These are phyloP conservation scores for Hawksworthiomyces lignivorus DNA, from an alignment of 2,329 filamentous ascomycete species.

Conservation along the genomic window DNA sequence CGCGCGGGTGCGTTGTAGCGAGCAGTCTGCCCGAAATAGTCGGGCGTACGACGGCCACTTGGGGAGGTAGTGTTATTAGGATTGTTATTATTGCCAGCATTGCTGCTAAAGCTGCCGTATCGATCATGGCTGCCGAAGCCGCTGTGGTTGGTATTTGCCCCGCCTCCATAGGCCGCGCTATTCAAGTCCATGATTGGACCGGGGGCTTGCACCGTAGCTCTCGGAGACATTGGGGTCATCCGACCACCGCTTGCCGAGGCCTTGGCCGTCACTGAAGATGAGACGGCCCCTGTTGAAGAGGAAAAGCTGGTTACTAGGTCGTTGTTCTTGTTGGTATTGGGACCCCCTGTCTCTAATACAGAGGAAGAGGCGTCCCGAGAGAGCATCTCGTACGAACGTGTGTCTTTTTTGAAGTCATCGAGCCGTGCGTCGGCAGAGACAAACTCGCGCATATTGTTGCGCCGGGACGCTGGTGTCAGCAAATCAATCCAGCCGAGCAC, in stretches of 20 bases:
- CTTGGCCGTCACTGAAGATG: slow-evolving; percentile 1
- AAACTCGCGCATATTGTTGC: slow-evolving; percentile 63
- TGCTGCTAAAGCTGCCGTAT: slow-evolving; percentile 9
- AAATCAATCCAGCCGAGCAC: slow-evolving; percentile 73
- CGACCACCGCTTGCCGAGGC: background rate
- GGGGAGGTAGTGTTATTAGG: slow-evolving; percentile 12
- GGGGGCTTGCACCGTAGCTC: background rate
- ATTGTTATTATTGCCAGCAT: background rate
- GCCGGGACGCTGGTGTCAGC: slow-evolving; percentile 37
- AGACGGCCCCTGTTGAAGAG: slow-evolving; percentile 7
- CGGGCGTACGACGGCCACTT: slow-evolving; percentile 39
- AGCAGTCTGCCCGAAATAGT: slow-evolving; percentile 49
- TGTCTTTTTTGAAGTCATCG: slow-evolving; percentile 51
- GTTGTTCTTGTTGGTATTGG: slow-evolving; percentile 15
- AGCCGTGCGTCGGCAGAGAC: slow-evolving; percentile 73
- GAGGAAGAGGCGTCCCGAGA: slow-evolving; percentile 35
- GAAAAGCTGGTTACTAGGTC: slow-evolving; percentile 38
- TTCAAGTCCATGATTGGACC: slow-evolving; percentile 2
- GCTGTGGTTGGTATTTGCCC: background rate
- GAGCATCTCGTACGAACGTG: slow-evolving; percentile 76
- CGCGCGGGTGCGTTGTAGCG: slow-evolving; percentile 46
- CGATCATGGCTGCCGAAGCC: slow-evolving; percentile 2
- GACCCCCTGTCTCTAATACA: slow-evolving; percentile 14
- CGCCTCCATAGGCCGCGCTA: slow-evolving; percentile 1
- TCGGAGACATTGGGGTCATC: background rate